Percentiles rank a stretch among this genome's conserved stretches.
Evolutionary conservation across 768 basidiomycete genomes (phyloP).

Genomic region (Epithele typhae): DNA sequence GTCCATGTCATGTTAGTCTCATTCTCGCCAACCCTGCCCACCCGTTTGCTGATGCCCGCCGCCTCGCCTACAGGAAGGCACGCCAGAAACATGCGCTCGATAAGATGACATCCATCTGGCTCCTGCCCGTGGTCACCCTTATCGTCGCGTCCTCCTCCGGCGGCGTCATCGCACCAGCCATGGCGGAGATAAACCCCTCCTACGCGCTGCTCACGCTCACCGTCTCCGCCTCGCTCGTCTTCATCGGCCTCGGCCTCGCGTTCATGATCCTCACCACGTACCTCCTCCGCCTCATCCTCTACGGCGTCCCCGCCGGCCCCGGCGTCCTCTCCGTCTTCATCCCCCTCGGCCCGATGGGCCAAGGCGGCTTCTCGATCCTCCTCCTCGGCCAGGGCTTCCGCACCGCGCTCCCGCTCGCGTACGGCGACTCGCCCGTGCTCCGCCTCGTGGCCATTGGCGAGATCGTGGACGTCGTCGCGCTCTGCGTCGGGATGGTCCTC

Average conservation of each 20-base stretch:
- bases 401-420: slow-evolving; percentile 30
- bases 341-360: slow-evolving; percentile 71
- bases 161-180: slow-evolving; percentile 47
- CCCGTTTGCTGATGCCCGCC: background rate
- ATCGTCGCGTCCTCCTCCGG: slow-evolving; percentile 70
- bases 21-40: background rate
- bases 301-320: slow-evolving; percentile 47
- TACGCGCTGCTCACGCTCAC: slow-evolving; percentile 53
- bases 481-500: slow-evolving; percentile 45
- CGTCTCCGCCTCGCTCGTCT: slow-evolving; percentile 50
- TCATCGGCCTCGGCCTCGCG: slow-evolving; percentile 53
- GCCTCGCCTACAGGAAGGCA: slow-evolving; percentile 46
- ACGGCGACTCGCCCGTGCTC: slow-evolving; percentile 34
- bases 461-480: slow-evolving; percentile 41
- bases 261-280: slow-evolving; percentile 67
- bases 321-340: slow-evolving; percentile 59
- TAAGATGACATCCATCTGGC: slow-evolving; percentile 59
- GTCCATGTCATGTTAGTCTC: slow-evolving; percentile 61
- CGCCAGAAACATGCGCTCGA: slow-evolving; percentile 55
- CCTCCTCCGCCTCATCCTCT: slow-evolving; percentile 50
- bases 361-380: slow-evolving; percentile 55
- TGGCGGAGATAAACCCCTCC: slow-evolving; percentile 39
- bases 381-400: slow-evolving; percentile 50
- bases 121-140: slow-evolving; percentile 72
- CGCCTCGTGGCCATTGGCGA: slow-evolving; percentile 30